Base-by-base conservation (phyloP, 768 basidiomycete species). In the Leucocoprinus sp. region DNA sequence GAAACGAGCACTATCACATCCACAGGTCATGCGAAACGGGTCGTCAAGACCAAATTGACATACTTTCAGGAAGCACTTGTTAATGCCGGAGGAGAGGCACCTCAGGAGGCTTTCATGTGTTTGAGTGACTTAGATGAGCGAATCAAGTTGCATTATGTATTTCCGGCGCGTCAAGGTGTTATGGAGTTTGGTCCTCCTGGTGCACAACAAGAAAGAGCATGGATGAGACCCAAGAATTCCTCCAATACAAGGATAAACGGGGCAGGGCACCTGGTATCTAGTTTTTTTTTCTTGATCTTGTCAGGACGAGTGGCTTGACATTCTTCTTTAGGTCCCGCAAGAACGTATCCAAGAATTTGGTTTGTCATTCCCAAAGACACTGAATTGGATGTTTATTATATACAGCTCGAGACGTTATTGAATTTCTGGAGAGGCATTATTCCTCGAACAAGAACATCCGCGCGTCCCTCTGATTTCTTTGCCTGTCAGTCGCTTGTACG, bases 11-110 rank as follows among this genome's bases (percentile, higher is more conserved):
- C 33, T 12, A 35, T n/a, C 11, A 43, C 42, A 3, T 21, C 42
- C 4, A 60, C 64, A 31, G 55, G 60, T 15, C 34, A 52, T 3
- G 54, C 52, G 5, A 54, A 57, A 15, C 69, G 70, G 0, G 62
- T 66, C 1, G 71, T 78, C 4, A 67, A 59, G 34, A 73, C 89
- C 33, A 89, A 87, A 61, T 84, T 75, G 71, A 60, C 78, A 2
- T 68, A 70, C 1, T 51, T 84, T 4, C 79, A 78, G 52, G 87
- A 90, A 61, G 81, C 75, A 1, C 57, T 74, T 2, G 65, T 74
- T 12, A 85, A 85, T 58, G 60, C 67, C 0, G 81, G 82, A 42
- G 55, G 53, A 4, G 61, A 56, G 37, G 68, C 65, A 0, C 54
- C 59, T 26, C 64, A 63, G 31, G 71, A 73, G 42, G 69, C 63